These are phyloP conservation scores for Erysimum cheiranthoides DNA, from an alignment of 345 rosid species.

Conservation along the genomic window DNA sequence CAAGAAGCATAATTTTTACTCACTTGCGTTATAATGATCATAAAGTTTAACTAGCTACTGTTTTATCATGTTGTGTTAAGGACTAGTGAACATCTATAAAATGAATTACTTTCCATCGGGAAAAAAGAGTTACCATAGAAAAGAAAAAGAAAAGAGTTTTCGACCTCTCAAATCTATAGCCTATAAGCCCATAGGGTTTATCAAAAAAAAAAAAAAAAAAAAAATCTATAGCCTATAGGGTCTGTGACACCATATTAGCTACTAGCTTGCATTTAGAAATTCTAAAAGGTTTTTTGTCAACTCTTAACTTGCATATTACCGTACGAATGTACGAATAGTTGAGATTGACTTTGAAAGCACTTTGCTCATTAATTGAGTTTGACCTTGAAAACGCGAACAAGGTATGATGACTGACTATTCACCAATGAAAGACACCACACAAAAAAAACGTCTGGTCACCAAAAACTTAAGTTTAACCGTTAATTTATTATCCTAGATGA, in stretches of 20 bases:
- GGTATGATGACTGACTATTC: slow-evolving; percentile 15
- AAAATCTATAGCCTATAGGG: background rate
- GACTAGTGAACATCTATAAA: background rate
- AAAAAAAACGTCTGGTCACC: background rate
- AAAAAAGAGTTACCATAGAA: background rate
- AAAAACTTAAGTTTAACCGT: slow-evolving; percentile 15
- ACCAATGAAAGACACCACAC: slow-evolving; percentile 22
- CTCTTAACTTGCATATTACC: slow-evolving; percentile 29
- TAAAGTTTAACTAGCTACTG: slow-evolving; percentile 12
- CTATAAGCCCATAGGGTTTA: too few species aligned
- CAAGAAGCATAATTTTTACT: slow-evolving; percentile 10
- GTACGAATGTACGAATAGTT: slow-evolving; percentile 15
- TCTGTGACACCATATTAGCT: background rate
- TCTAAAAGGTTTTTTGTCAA: slow-evolving; percentile 21
- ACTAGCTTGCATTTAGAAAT: background rate
- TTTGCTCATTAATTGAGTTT: slow-evolving; percentile 2
- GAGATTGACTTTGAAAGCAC: slow-evolving; percentile 16
- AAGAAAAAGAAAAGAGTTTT: background rate
- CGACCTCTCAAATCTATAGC: background rate
- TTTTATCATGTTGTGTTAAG: background rate
- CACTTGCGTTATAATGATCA: slow-evolving; percentile 12
- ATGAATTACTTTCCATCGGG: background rate
- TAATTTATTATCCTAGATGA: background rate
- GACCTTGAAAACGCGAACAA: slow-evolving; percentile 15
- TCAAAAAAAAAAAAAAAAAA: background rate